A percentile compares a stretch with the other conserved stretches of the same genome.
These are phyloP conservation scores for Coniochaeta pulveracea DNA, from an alignment of 2,329 filamentous ascomycete genomes.

Conservation along the genomic window DNA sequence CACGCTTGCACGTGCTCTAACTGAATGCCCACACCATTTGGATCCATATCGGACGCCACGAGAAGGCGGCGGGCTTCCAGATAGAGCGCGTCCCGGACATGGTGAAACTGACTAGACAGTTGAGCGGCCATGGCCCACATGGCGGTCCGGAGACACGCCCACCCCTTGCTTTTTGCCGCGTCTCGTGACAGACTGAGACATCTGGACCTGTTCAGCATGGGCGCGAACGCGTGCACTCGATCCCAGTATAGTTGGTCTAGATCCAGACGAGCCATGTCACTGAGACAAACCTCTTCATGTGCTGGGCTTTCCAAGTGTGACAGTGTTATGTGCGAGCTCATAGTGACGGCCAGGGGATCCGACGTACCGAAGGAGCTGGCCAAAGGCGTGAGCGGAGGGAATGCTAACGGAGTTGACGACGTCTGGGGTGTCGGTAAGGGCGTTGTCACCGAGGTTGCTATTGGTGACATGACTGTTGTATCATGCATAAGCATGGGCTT, in stretches of 20 bases:
- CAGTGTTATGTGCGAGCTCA: constrained; percentile 13
- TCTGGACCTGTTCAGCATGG: constrained; percentile 15
- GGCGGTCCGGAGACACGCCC: constrained; percentile 16
- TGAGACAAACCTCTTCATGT: not conserved
- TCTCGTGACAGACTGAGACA: constrained; percentile 13
- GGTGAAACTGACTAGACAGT: constrained; percentile 17
- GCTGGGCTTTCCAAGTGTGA: constrained; percentile 10
- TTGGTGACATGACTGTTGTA: too few species aligned
- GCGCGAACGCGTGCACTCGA: constrained; percentile 16
- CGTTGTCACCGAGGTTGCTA: too few species aligned
- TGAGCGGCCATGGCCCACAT: constrained; percentile 20
- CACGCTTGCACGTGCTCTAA: constrained; percentile 15
- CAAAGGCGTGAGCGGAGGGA: too few species aligned
- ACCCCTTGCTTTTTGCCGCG: constrained; percentile 8
- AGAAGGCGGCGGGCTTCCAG: constrained; percentile 15
- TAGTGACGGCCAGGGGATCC: not conserved
- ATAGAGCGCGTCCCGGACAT: constrained; percentile 13
- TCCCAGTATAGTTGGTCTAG: constrained; percentile 17
- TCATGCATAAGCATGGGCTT: too few species aligned
- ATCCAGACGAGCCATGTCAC: not conserved
- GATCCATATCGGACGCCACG: constrained; percentile 12
- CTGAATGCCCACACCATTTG: constrained; percentile 8
- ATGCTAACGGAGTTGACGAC: not conserved
- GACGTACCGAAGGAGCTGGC: too few species aligned
- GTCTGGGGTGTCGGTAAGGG: not conserved